phyloP scores from a whole-genome alignment of 352 stramenopile species.

The Albugo laibachii region DNA sequence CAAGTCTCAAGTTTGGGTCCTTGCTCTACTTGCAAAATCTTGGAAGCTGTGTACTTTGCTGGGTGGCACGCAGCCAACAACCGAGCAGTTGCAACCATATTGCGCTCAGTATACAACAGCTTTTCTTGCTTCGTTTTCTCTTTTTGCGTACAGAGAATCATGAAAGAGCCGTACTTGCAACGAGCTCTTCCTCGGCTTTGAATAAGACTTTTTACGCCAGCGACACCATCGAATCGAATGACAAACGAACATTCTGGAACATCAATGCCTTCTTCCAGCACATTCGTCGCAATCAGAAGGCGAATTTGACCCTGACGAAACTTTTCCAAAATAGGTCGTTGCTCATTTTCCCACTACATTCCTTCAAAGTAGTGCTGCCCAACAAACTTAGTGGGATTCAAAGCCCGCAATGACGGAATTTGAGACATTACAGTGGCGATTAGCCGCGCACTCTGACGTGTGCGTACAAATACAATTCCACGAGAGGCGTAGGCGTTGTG shows the following conservation, averaged over 20 bases:
- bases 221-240: constrained; percentile 53
- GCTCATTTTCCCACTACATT: constrained; percentile 66
- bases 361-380: constrained; percentile 64
- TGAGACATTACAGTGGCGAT: constrained; percentile 43
- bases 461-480: constrained; percentile 59
- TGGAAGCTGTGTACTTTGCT: constrained; percentile 16
- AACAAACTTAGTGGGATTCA: constrained; percentile 61
- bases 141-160: constrained; percentile 35
- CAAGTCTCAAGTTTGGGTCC: too few species aligned
- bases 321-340: constrained; percentile 38
- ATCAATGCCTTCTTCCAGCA: constrained; percentile 61
- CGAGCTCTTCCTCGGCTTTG: constrained; percentile 53
- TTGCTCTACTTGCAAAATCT: constrained; percentile 4
- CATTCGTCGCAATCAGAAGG: constrained; percentile 56
- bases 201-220: constrained; percentile 50
- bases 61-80: constrained; percentile 7
- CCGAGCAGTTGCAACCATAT: constrained; percentile 4
- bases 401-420: constrained; percentile 20
- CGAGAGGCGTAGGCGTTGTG: constrained; percentile 34
- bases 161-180: constrained; percentile 29
- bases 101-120: constrained; percentile 34
- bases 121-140: constrained; percentile 19
- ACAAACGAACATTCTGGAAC: constrained; percentile 60
- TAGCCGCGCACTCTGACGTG: constrained; percentile 38
- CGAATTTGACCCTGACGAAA: constrained; percentile 48